Conservation (phyloP, 768 basidiomycete species). For the Suillus occidentalis region DNA sequence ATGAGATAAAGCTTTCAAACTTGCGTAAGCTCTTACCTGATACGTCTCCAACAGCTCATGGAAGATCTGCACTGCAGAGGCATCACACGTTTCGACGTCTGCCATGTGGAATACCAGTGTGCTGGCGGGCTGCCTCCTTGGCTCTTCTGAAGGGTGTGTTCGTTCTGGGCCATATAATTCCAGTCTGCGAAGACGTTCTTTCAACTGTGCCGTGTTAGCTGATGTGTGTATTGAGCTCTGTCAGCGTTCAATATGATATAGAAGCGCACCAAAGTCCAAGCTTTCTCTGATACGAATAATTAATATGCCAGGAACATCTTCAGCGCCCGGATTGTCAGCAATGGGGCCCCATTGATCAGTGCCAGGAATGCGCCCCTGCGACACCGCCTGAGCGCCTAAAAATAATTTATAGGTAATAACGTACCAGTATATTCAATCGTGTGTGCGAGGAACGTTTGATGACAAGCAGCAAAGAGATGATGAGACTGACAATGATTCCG, state of each 20-base stretch:
- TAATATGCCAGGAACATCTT: constrained; percentile 77
- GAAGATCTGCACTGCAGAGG: constrained; percentile 86
- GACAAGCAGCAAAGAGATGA: constrained; percentile 85
- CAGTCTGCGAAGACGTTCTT: constrained; percentile 78
- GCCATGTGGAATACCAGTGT: constrained; percentile 91
- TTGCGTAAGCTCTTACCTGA: constrained; percentile 43
- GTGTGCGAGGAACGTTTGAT: constrained; percentile 87
- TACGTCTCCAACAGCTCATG: constrained; percentile 79
- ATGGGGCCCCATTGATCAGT: constrained; percentile 90
- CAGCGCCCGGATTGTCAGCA: constrained; percentile 83
- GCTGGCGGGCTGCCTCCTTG: constrained; percentile 68
- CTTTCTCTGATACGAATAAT: constrained; percentile 90
- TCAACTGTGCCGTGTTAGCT: constrained; percentile 7
- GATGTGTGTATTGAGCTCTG: not conserved
- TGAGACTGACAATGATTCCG: constrained; percentile 85
- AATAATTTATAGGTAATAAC: constrained; percentile 15
- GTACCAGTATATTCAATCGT: constrained; percentile 86
- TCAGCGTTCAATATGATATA: constrained; percentile 1
- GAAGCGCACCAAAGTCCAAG: constrained; percentile 78
- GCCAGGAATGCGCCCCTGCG: constrained; percentile 81
- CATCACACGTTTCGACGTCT: constrained; percentile 89
- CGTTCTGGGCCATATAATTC: constrained; percentile 83
- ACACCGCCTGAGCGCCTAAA: not conserved
- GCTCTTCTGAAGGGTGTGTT: constrained; percentile 88
- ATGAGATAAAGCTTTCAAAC: not conserved